Evolutionary conservation across 805 yeast species (phyloP), one percentile per base, ranked within the genome.

Genomic region (Metschnikowia lochheadii): DNA sequence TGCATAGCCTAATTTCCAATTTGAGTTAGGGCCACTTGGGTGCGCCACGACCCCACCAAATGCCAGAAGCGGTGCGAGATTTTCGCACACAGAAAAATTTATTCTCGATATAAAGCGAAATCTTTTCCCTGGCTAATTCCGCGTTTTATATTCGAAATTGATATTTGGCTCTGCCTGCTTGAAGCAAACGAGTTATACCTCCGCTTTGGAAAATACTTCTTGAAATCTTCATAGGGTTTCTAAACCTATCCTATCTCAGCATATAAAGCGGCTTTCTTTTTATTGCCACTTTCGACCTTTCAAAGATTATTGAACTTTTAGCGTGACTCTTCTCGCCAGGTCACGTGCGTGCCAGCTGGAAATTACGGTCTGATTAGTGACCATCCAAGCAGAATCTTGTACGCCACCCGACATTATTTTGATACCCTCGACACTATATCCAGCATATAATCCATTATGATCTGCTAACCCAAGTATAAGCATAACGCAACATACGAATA

Each of bases 81-180:
- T 42, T 42, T 32, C 45, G 45, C 31, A 14, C 44, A 14, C 45
- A 6, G 38, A 42, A 42, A 42, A 42, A 21, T 42, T 42, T 42
- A 23, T 15, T 44, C 40, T 35, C 31, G 40, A 44, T 44, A 44
- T 44, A 44, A 44, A 44, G 46, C 46, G 45, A 42, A 42, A 33
- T 20, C 43, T 26, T 39, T 41, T 32, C 38, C 45, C 45, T 15
- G 15, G 20, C 31, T 10, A 20, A 13, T 3, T 42, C 15, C 45
- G 45, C 45, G 32, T 8, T n/a, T 2, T n/a, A 3, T 26, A 17
- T 15, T 40, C 31, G 10, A 14, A 5, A 20, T 32, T 32, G 29
- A 34, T 11, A 20, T 33, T 33, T 21, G 11, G 17, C n/a, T 42
- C 34, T 14, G 34, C 31, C 45, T 10, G 18, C 38, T 32, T 20